These are phyloP conservation scores for Kockovaella imperatae DNA, from an alignment of 768 basidiomycete genomes.

Conservation along the genomic window DNA sequence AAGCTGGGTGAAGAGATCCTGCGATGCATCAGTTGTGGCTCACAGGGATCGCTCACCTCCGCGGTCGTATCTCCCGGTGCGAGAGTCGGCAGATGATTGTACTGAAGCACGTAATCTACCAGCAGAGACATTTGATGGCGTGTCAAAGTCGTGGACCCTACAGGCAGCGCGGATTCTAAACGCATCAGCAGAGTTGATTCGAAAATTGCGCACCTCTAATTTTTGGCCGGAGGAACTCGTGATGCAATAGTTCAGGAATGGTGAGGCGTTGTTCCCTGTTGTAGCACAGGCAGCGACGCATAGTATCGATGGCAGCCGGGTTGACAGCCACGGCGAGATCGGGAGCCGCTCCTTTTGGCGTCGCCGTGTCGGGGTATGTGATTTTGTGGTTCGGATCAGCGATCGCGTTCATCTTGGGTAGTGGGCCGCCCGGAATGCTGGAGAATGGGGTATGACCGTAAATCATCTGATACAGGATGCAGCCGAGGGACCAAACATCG, in stretches of 20 bases:
- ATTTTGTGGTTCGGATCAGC: slow-evolving; percentile 69
- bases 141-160: slow-evolving; percentile 30
- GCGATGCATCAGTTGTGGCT: slow-evolving; percentile 15
- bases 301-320: slow-evolving; percentile 65
- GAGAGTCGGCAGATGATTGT: slow-evolving; percentile 14
- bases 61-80: slow-evolving; percentile 16
- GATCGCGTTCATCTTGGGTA: slow-evolving; percentile 89
- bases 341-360: slow-evolving; percentile 49
- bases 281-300: slow-evolving; percentile 71
- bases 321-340: slow-evolving; percentile 67
- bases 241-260: slow-evolving; percentile 75
- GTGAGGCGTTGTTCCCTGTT: slow-evolving; percentile 75
- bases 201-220: slow-evolving; percentile 5
- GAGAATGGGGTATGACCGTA: slow-evolving; percentile 92
- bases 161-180: slow-evolving; percentile 14
- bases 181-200: not conserved
- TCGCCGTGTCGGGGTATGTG: slow-evolving; percentile 59
- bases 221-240: slow-evolving; percentile 60
- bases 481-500: slow-evolving; percentile 96
- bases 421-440: slow-evolving; percentile 55
- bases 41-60: slow-evolving; percentile 14
- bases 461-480: slow-evolving; percentile 97
- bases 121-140: slow-evolving; percentile 27
- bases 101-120: slow-evolving; percentile 27
- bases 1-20: slow-evolving; percentile 37